Evolutionary conservation across 1,139 yeast species (phyloP).

Genomic region (Keqinozyma sinolaborantium): DNA sequence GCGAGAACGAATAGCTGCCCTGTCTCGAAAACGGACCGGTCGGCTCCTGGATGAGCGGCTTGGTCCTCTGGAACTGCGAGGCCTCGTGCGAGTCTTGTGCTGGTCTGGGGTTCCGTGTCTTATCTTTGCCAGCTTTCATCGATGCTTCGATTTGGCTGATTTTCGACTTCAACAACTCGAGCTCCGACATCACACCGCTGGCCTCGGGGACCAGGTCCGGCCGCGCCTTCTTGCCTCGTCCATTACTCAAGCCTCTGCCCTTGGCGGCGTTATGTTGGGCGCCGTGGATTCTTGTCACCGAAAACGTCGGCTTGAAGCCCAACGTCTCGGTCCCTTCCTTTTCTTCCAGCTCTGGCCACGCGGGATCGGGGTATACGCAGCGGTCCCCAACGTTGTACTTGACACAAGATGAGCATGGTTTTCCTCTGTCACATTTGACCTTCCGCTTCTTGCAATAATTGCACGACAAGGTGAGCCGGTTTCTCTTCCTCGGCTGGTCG

Average conservation of each 20-base stretch:
- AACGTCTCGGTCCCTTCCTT: too few species aligned
- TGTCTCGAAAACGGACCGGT: neutral
- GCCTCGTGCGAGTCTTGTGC: neutral
- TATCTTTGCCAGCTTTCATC: slow-evolving; percentile 13
- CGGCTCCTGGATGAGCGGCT: neutral
- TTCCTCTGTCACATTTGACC: slow-evolving; percentile 40
- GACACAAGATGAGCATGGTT: slow-evolving; percentile 40
- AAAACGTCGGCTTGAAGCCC: slow-evolving; percentile 11
- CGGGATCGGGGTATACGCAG: slow-evolving; percentile 26
- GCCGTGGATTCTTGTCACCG: slow-evolving; percentile 8
- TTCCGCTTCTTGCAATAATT: slow-evolving; percentile 39
- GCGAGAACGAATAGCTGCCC: neutral
- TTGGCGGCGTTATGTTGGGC: slow-evolving; percentile 1
- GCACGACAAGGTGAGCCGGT: slow-evolving; percentile 36
- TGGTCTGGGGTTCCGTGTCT: slow-evolving; percentile 17
- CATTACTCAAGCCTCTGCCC: slow-evolving; percentile 1
- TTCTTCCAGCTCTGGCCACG: neutral
- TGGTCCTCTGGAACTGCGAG: neutral
- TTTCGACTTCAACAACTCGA: slow-evolving; percentile 33
- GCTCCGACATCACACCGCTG: slow-evolving; percentile 6
- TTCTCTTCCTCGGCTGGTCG: slow-evolving; percentile 18
- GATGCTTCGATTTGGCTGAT: slow-evolving; percentile 43
- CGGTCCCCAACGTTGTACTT: slow-evolving; percentile 28
- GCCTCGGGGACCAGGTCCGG: neutral
- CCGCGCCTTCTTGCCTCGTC: neutral